Evolutionary conservation across 2,329 filamentous ascomycete genomes (phyloP), one percentile per base, ranked within the genome.

Genomic region (Diaporthe destruens): DNA sequence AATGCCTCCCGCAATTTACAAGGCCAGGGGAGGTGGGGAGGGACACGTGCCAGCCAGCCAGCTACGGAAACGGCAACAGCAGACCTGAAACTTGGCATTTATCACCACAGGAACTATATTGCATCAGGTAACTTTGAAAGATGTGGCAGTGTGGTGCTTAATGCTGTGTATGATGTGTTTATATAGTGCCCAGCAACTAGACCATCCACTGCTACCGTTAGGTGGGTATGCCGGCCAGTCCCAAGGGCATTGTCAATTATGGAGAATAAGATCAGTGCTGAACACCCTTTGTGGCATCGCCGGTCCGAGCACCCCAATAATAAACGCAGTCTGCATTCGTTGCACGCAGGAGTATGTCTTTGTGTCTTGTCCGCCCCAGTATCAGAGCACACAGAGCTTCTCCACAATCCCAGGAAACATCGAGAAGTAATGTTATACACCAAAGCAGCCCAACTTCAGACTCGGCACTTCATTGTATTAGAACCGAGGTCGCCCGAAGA

Each of bases 401-500:
- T 42, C 39, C 39, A 42, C 39, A 14, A 18, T 18, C 16, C 61
- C 29, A 65, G 44, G 53, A 32, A 39, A 20, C 8, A 23, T 53
- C 16, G 47, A 32, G 11, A 25, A 51, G 44, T 39, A n/a, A n/a
- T 36, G 61, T 39, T 20, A 16, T 53, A 32, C n/a, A 34, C 47
- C 47, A 66, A 16, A 39, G 61, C 32, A 53, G 61, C 61, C 61
- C 61, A 25, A 53, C 36, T 16, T 16, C 1, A 66, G 61, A 36
- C 32, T 51, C 47, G 32, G 47, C 47, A 66, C 16, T 18, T 25
- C 11, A 53, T 36, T 51, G 61, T 36, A 53, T 66, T 32, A 66
- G 44, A 53, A 66, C 61, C 32, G 16, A 39, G 12, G 61, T 53
- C 61, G 29, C 23, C 61, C 61, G 23, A 65, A 65, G 44, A 20